These are phyloP conservation scores for Ganoderma multipileum DNA, from an alignment of 1,284 basidiomycete species.

Conservation along the genomic window DNA sequence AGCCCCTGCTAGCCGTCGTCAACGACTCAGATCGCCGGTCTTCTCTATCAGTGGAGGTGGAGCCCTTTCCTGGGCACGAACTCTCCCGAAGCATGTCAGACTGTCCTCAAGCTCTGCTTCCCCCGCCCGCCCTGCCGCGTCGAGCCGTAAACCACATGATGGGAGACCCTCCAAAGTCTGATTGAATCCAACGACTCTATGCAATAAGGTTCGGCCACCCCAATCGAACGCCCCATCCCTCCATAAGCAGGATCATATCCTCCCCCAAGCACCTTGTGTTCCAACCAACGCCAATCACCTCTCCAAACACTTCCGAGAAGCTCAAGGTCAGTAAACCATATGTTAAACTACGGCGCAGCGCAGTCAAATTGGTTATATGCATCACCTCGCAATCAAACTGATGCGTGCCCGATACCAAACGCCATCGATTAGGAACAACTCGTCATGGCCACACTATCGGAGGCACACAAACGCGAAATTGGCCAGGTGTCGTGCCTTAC, in stretches of 20 bases:
- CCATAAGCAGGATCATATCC: not conserved
- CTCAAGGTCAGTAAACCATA: not conserved
- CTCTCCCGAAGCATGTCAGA: conserved; percentile 2
- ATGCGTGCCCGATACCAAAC: not conserved
- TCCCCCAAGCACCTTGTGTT: not conserved
- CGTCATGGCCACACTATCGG: conserved; percentile 39
- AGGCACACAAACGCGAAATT: conserved; percentile 54
- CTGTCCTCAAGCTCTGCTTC: conserved; percentile 3
- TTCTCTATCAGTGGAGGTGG: not conserved
- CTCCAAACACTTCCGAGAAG: not conserved
- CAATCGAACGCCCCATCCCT: not conserved
- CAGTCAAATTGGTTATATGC: not conserved
- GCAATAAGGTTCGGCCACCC: not conserved
- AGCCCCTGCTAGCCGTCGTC: not conserved
- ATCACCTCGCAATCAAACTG: not conserved
- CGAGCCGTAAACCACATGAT: conserved; percentile 20
- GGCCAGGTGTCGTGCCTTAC: conserved; percentile 51
- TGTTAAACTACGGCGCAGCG: not conserved
- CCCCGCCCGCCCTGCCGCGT: conserved; percentile 10
- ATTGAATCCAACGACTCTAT: not conserved
- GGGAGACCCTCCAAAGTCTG: not conserved
- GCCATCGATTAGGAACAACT: not conserved
- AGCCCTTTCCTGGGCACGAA: not conserved
- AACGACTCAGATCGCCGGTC: not conserved
- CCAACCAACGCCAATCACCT: not conserved